These are phyloP conservation scores for Balansia obtecta DNA, from an alignment of 2,329 filamentous ascomycete species.

Conservation along the genomic window DNA sequence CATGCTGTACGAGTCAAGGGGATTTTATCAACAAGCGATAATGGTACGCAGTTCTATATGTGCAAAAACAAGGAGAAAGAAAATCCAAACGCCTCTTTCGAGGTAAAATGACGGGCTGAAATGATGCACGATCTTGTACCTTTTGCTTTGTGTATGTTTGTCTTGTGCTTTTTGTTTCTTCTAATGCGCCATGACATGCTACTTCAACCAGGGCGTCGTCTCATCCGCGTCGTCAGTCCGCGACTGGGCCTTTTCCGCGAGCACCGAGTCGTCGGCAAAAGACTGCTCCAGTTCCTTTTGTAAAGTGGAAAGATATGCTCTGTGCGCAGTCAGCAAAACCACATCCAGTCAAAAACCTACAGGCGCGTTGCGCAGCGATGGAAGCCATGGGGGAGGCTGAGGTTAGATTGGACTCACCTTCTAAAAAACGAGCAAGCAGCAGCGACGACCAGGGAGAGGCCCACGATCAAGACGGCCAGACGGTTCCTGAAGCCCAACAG, in stretches of 20 bases:
- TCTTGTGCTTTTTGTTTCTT: not conserved
- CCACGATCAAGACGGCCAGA: constrained; percentile 10
- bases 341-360: not conserved
- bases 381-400: not conserved
- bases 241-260: constrained; percentile 1
- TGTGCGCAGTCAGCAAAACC: not conserved
- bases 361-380: not conserved
- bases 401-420: constrained; percentile 6
- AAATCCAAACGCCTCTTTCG: not conserved
- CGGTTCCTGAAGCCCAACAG: constrained; percentile 7
- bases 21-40: not conserved
- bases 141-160: not conserved
- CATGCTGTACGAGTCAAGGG: not conserved
- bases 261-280: not conserved
- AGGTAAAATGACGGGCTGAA: not conserved
- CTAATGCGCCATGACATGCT: not conserved
- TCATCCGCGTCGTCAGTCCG: not conserved
- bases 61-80: not conserved
- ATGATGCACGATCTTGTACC: not conserved
- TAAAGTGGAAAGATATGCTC: constrained; percentile 3
- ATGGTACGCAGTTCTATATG: not conserved
- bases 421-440: constrained; percentile 8
- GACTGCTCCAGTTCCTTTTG: not conserved
- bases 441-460: constrained; percentile 8
- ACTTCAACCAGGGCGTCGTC: not conserved